These are phyloP conservation scores for Kurtzmaniella cleridarum DNA, from an alignment of 805 yeast genomes.

Conservation along the genomic window DNA sequence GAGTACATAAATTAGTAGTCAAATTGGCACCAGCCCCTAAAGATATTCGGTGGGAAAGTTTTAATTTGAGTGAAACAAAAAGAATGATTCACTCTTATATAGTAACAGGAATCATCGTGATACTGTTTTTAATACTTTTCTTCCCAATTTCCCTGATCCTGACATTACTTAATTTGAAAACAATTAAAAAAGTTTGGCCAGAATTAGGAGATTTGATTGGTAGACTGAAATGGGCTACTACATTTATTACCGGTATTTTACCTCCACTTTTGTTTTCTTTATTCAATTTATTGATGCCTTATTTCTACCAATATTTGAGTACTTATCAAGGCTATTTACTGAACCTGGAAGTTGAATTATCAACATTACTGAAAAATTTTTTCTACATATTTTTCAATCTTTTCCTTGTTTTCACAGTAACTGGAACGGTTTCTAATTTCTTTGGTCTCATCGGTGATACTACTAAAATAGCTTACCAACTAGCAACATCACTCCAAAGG, in stretches of 20 bases:
- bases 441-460: conserved; percentile 54
- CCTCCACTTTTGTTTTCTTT: conserved; percentile 57
- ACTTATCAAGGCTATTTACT: conserved; percentile 49
- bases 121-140: conserved; percentile 47
- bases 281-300: conserved; percentile 49
- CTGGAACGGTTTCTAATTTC: conserved; percentile 59
- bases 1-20: conserved; percentile 38
- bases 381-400: conserved; percentile 56
- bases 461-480: conserved; percentile 50
- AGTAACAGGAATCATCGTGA: conserved; percentile 39
- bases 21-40: conserved; percentile 44
- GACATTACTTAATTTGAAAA: conserved; percentile 49
- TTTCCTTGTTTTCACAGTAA: conserved; percentile 55
- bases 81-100: conserved; percentile 34
- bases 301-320: conserved; percentile 47
- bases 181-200: conserved; percentile 56
- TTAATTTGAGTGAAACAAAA: conserved; percentile 35
- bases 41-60: conserved; percentile 42
- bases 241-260: conserved; percentile 55
- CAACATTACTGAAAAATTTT: conserved; percentile 54
- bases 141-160: conserved; percentile 55
- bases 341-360: conserved; percentile 54
- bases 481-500: conserved; percentile 48
- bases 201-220: conserved; percentile 49
- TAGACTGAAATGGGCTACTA: conserved; percentile 46